Conservation (phyloP, 768 basidiomycete species). For the Suillus subalutaceus region DNA sequence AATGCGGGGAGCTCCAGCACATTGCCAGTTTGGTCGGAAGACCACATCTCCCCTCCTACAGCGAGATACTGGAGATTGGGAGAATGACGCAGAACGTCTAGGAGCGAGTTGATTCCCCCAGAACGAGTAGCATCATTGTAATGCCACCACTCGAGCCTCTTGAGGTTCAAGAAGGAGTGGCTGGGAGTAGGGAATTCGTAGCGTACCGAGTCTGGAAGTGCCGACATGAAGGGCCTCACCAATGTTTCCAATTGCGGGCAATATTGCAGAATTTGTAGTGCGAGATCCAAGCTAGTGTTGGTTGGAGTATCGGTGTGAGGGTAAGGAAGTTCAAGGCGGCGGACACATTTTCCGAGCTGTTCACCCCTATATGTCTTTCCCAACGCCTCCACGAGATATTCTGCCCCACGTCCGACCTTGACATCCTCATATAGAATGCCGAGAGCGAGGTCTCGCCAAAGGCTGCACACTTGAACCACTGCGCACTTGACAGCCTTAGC, state of each 20-base stretch:
- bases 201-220: constrained; percentile 30
- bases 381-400: constrained; percentile 37
- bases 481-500: constrained; percentile 38
- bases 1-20: constrained; percentile 47
- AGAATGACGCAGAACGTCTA: constrained; percentile 49
- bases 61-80: constrained; percentile 63
- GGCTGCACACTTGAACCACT: constrained; percentile 57
- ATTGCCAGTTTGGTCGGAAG: constrained; percentile 20
- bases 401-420: constrained; percentile 37
- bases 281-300: constrained; percentile 30
- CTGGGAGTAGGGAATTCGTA: constrained; percentile 58
- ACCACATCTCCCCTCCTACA: constrained; percentile 49
- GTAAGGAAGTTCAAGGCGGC: constrained; percentile 63
- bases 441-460: constrained; percentile 54
- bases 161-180: constrained; percentile 51
- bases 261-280: constrained; percentile 49
- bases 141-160: constrained; percentile 74
- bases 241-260: constrained; percentile 59
- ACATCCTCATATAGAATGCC: constrained; percentile 58
- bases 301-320: constrained; percentile 47
- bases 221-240: constrained; percentile 43
- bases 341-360: constrained; percentile 43
- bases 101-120: constrained; percentile 67
- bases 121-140: constrained; percentile 55
- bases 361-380: constrained; percentile 13